Percentiles rank a stretch among this genome's conserved stretches.
Conservation (phyloP, 1,139 yeast species). For the Sporopachydermia cereana region DNA sequence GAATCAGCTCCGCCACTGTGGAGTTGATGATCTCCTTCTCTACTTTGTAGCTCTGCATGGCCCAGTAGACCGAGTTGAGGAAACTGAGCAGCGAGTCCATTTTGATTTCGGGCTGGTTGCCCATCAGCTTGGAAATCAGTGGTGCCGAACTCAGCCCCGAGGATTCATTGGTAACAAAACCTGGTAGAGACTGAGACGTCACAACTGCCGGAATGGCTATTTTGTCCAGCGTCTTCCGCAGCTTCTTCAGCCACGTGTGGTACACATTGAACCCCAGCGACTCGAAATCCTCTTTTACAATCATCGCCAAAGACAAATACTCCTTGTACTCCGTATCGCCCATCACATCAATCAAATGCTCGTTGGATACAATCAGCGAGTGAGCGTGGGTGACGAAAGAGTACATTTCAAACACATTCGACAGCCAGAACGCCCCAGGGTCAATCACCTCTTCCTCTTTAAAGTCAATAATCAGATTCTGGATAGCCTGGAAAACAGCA, state of each 20-base stretch:
- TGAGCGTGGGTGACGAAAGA: constrained; percentile 94
- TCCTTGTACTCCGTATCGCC: constrained; percentile 85
- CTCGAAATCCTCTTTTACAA: constrained; percentile 90
- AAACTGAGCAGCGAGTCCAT: constrained; percentile 93
- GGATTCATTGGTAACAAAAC: constrained; percentile 76
- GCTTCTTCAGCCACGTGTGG: constrained; percentile 95
- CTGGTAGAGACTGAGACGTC: constrained; percentile 89
- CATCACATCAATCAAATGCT: constrained; percentile 70
- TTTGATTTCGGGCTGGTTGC: constrained; percentile 2
- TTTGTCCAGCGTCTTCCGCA: constrained; percentile 84
- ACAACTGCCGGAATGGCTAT: constrained; percentile 92
- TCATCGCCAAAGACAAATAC: constrained; percentile 79
- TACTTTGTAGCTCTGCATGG: constrained; percentile 84
- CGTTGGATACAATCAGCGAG: constrained; percentile 75
- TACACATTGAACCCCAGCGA: constrained; percentile 87
- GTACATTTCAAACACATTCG: constrained; percentile 90
- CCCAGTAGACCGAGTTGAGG: constrained; percentile 86
- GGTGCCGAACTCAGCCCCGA: neutral
- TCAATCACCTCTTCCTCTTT: constrained; percentile 82
- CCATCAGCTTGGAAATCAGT: neutral
- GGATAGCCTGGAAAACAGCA: constrained; percentile 80
- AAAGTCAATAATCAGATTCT: constrained; percentile 34
- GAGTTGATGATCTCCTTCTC: constrained; percentile 79
- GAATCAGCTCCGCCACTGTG: constrained; percentile 73
- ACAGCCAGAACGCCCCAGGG: constrained; percentile 96